Base-by-base conservation (phyloP, 768 basidiomycete species). In the Pleurotus citrinopileatus region DNA sequence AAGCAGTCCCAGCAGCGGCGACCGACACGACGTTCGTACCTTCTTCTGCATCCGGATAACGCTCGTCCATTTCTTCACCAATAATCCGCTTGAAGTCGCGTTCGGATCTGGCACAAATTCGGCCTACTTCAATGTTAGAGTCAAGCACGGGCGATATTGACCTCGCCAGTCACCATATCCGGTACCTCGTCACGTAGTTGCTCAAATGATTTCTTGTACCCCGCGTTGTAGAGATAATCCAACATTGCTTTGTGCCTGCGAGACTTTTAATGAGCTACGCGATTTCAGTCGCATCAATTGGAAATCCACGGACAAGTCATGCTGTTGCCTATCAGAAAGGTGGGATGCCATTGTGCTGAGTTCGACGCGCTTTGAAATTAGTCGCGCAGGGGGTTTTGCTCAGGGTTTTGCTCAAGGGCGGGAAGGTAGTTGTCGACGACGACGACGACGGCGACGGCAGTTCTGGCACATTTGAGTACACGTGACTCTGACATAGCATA, bases 51-150 rank as follows among this genome's bases (percentile, higher is more conserved):
- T 70, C 60, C 95, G 81, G 55, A 98, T 95, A 28, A 97, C 93
- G 64, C 89, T 91, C 45, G 92, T 96, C 95, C 95, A 98, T 70
- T 98, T 98, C 86, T 96, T 96, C 76, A 93, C 95, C 56, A 98
- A 72, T 54, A 98, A 72, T 1, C 94, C 94, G 1, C 86, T 84
- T 63, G 86, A 88, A 67, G 91, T 89, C 47, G 91, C 84, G 66
- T 90, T 93, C 20, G 91, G 84, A 74, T 96, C 94, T 13, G 89
- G 90, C 3, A 79, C 76, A 66, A 88, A 90, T 55, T 84, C 81
- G 37, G 73, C 65, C 64, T 80, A 82, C 57, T 82, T 68, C n/a
- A n/a, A 37, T 4, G 10, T 51, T 20, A n/a, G n/a, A 20, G 15
- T 19, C 5, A 36, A 26, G 12, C 43, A n/a, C 29, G 12, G 17